These are phyloP conservation scores for Vigna radiata DNA, from an alignment of 306 rosid species.

Conservation along the genomic window DNA sequence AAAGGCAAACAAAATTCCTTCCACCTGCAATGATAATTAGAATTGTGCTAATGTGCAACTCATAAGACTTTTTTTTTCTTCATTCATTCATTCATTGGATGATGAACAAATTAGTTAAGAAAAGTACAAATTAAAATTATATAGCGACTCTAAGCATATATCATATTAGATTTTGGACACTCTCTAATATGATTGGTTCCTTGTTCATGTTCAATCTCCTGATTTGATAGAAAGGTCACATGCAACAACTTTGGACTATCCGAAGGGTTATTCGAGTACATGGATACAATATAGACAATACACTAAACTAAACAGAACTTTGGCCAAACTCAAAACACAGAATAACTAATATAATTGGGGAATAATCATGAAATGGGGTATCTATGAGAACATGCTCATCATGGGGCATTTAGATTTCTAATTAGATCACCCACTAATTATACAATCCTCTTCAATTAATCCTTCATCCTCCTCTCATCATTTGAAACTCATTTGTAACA, in stretches of 20 bases:
- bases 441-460: constrained; percentile 25
- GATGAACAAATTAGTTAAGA: constrained; percentile 35
- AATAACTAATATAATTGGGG: constrained; percentile 56
- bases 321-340: constrained; percentile 42
- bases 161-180: constrained; percentile 44
- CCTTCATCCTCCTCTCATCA: constrained; percentile 43
- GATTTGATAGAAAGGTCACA: constrained; percentile 58
- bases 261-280: constrained; percentile 38
- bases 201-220: constrained; percentile 61
- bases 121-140: neutral
- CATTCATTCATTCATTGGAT: neutral
- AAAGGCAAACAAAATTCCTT: constrained; percentile 54
- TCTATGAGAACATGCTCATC: constrained; percentile 68
- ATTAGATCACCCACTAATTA: constrained; percentile 61
- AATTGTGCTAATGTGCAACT: constrained; percentile 46
- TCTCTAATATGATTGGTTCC: constrained; percentile 50
- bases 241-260: constrained; percentile 65
- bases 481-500: constrained; percentile 50
- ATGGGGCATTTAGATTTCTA: constrained; percentile 53
- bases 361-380: constrained; percentile 63
- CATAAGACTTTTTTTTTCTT: constrained; percentile 28
- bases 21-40: constrained; percentile 56
- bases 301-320: neutral
- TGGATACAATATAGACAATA: constrained; percentile 12
- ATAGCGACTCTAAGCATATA: neutral